Evolutionary conservation across 352 stramenopile genomes (phyloP), one percentile per base, ranked within the genome.

Genomic region (Pythium aphanidermatum): DNA sequence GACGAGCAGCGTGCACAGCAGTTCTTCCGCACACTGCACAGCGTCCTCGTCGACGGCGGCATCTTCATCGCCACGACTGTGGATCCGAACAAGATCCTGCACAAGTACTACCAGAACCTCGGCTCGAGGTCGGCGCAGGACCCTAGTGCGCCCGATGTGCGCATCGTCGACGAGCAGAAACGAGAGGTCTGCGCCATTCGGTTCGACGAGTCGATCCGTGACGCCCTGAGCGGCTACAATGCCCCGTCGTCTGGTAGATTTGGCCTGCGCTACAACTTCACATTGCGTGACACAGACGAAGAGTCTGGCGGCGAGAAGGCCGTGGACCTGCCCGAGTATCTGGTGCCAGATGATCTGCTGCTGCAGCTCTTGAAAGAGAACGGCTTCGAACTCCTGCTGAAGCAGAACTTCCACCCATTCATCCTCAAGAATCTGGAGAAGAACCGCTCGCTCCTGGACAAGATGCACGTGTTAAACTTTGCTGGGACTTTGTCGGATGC

Each of bases 1-100:
- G 92, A 96, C 13, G 71, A 85, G 26, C 64, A 92, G 53, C 79
- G 94, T 14, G 94, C 96, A 2, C 64, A 69, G 26, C 69, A 81
- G 17, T 99, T 98, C 57, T 98, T 99, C 59, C 68, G 81, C 30
- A 97, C 94, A 29, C 82, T 99, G 6, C 89, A 91, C 46, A 65
- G 84, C 29, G 60, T 97, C 37, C 70, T 99, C 20, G 72, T 82
- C 20, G 77, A 96, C 55, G 95, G 95, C 29, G 95, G 95, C 9
- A 84, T 96, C 46, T 85, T 99, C 41, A 96, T 99, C 36, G 91
- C 87, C 21, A 99, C 96, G 26, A 99, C 96, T 0, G 96, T 99
- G 20, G 95, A 99, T 74, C 91, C 94, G 14, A 84, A 94, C 53
- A 85, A 91, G 45, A 63, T 98, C 19, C 52, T 96, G 26, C 72